Base-by-base conservation (phyloP, 371 early-diverging fungal species). In the Lichtheimia hyalospora region DNA sequence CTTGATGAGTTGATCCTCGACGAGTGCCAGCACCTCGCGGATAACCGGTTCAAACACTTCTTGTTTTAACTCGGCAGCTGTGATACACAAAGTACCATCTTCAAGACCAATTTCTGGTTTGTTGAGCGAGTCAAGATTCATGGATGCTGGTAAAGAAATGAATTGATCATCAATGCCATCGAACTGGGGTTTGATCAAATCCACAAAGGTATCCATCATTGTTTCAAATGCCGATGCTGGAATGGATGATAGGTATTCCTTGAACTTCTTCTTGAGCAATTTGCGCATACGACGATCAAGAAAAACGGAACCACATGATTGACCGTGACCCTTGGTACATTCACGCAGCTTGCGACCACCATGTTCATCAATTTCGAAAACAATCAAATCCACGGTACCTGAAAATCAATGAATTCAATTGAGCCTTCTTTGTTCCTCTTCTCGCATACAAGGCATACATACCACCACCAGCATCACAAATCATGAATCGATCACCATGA, bases 281-380 rank as follows among this genome's bases (percentile, higher is more conserved):
- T 69, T 73, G 4, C 81, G 80, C 83, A 84, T 80, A 46, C 79
- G 75, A 49, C 80, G 75, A 67, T 84, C 85, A 49, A 84, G 62
- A 55, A 83, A 84, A 5, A 81, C 82, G 7, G 80, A 77, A 25
- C 85, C 85, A 52, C 83, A 82, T 8, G 79, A 75, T 18, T 74
- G 80, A 44, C 85, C 83, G 28, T 84, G 83, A 14, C 85, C 85
- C 60, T 77, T 78, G 46, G 85, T 84, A 48, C 77, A 77, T 62
- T 84, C 85, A 28, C 74, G 74, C 23, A 84, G 62, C 7, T 69
- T 76, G 44, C 80, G 65, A 15, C 66, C 75, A 48, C 28, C 46
- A 28, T 60, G 62, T 18, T 66, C 73, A 53, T 73, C 69, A 52
- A 73, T 66, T 50, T 73, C 69, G 50, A 73, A 73, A 5, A 73